Evolutionary conservation across 2,329 filamentous ascomycete species (phyloP), one percentile per base, ranked within the genome.

Genomic region (Cercospora brassicicola): DNA sequence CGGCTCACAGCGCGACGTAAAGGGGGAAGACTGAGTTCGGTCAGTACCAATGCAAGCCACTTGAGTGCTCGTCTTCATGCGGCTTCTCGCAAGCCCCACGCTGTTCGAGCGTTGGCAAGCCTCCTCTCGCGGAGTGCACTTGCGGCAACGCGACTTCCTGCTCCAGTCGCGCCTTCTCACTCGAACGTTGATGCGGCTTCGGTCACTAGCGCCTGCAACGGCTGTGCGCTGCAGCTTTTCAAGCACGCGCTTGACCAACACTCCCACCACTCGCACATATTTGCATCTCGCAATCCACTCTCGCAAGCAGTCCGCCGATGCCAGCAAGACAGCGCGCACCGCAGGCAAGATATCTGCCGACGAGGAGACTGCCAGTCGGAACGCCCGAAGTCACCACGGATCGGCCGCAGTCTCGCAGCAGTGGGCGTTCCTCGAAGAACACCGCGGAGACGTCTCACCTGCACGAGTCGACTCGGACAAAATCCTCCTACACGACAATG

Each of bases 321-420:
- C 63, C 66, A 57, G 33, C 69, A 53, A 59, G 57, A 59, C 62
- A 39, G 28, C 33, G 23, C 45, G 64, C 18, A 36, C 53, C 53
- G 51, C 36, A 28, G 56, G 64, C 68, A 18, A 66, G 59, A 59
- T 53, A 59, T 18, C 55, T 74, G 28, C 72, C 71, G 18, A 31
- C 62, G 20, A 73, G 71, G 55, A 75, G 76, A 61, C 73, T 77
- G 6, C 76, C 75, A 3, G 23, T 76, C 31, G 76, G 76, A 20
- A 74, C 75, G 30, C 75, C 72, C 4, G 62, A 67, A 15, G 48
- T 72, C 48, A 53, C 23, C 9, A 53, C 64, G 61, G 66, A 31
- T 20, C 55, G 53, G 57, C 39, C 30, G 18, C 59, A 48, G 6
- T 67, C 66, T 15, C 36, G 18, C n/a, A 64, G 20, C 45, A 63